A percentile compares a stretch with the other conserved stretches of the same genome.
Evolutionary conservation across 129 eudicot genomes (phyloP).

Genomic region (Heracleum sosnowskyi): DNA sequence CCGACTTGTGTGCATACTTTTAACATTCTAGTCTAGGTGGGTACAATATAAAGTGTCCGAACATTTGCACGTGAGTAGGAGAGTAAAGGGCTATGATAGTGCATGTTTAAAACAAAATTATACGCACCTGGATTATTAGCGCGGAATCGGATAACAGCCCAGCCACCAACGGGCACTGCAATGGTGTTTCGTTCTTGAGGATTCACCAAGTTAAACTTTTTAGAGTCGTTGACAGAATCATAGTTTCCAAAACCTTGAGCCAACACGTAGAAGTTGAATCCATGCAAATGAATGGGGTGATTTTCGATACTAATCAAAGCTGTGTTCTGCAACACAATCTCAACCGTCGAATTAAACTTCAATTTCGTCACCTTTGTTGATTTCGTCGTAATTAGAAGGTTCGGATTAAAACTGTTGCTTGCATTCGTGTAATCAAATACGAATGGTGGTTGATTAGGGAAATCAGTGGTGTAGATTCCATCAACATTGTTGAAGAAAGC

Average conservation of each 20-base stretch:
- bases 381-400: conserved; percentile 32
- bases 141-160: conserved; percentile 71
- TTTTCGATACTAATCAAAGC: conserved; percentile 51
- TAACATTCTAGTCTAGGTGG: too few relatives aligned
- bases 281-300: conserved; percentile 82
- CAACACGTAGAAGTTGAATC: conserved; percentile 56
- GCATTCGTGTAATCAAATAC: conserved; percentile 45
- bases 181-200: conserved; percentile 67
- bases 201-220: conserved; percentile 42
- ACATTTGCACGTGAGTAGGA: too few relatives aligned
- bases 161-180: conserved; percentile 74
- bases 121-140: conserved; percentile 76
- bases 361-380: conserved; percentile 50
- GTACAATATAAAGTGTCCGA: too few relatives aligned
- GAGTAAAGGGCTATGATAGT: too few relatives aligned
- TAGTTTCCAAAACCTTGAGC: conserved; percentile 83
- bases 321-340: conserved; percentile 65
- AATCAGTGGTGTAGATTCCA: conserved; percentile 59
- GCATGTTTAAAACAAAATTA: not conserved
- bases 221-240: conserved; percentile 24
- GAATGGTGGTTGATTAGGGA: conserved; percentile 46
- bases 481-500: conserved; percentile 34
- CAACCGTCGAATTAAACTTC: conserved; percentile 53
- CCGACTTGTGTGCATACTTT: too few relatives aligned
- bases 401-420: conserved; percentile 26